Evolutionary conservation across 1,139 yeast genomes (phyloP), one percentile per base, ranked within the genome.

Genomic region (Debaryomyces robertsiae): DNA sequence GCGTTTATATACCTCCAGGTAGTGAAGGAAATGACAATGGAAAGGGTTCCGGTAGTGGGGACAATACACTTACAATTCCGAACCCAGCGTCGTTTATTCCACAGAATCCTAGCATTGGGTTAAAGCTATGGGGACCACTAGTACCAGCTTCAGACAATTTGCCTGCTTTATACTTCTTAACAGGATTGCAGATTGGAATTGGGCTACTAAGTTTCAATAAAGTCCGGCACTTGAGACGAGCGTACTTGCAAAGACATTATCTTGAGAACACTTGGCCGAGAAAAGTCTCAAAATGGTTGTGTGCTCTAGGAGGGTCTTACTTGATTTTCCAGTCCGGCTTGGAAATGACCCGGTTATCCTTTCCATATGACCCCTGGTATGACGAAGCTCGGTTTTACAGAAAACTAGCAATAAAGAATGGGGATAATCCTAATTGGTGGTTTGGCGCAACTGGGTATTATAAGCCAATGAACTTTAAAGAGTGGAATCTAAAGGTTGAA

Each of bases 361-460:
- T 79, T 6, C 75, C 82, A 2, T 75, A 75, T 53, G 87, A 82
- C 51, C 87, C 87, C 2, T 81, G 86, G 85, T 67, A 57, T 36
- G 84, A 79, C 34, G 86, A 81, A 52, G 82, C 84, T 2, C 64
- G 57, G 39, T 56, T 60, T 31, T 77, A 77, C 39, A 67, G 83
- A 36, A 66, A 67, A 3, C 55, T 69, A 32, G 79, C 81, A 2
- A 46, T 55, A 11, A 61, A 64, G 32, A 60, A 61, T 36, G 81
- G 81, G 3, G 64, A 55, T 54, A 65, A 51, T 46, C 79, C 68
- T 44, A 73, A 62, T 54, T 67, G 66, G 63, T 81, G 85, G 85
- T 79, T 73, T 54, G 87, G 87, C 0, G 84, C 84, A 7, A 64
- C 73, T 49, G 67, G 70, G 37, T 71, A 69, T 50, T 73, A 67